Conservation (phyloP, 371 early-diverging fungal species). For the Mortierella sp. region DNA sequence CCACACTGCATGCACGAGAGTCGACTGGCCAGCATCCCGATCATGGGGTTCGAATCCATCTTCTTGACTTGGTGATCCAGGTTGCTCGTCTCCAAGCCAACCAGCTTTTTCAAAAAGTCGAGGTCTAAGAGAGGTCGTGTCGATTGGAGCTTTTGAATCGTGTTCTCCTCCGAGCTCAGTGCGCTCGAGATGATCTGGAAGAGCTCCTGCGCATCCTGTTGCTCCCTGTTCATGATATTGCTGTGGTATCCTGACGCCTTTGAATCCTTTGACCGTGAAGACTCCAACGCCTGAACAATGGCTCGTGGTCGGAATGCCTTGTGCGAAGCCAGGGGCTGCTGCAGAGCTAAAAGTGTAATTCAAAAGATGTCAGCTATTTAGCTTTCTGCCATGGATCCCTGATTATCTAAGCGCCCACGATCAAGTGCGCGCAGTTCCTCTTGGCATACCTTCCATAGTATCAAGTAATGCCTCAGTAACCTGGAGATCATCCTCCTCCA, state of each 20-base stretch:
- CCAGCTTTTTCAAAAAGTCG: conserved; percentile 32
- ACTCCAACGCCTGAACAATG: conserved; percentile 72
- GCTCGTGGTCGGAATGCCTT: conserved; percentile 68
- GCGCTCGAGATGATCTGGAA: conserved; percentile 89
- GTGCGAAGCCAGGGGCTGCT: conserved; percentile 59
- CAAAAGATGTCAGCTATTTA: neutral
- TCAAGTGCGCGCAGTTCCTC: neutral
- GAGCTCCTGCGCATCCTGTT: conserved; percentile 96
- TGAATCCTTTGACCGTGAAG: conserved; percentile 62
- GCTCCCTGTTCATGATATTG: conserved; percentile 74
- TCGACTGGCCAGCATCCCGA: conserved; percentile 81
- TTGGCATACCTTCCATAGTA: conserved; percentile 59
- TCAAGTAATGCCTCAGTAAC: conserved; percentile 75
- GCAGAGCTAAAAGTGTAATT: conserved; percentile 53
- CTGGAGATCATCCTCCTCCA: conserved; percentile 59
- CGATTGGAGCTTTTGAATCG: conserved; percentile 25
- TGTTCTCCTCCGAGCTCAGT: conserved; percentile 78
- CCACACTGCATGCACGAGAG: conserved; percentile 86
- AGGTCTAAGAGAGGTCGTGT: conserved; percentile 37
- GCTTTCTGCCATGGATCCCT: neutral
- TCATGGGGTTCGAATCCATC: conserved; percentile 71
- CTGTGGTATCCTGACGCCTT: conserved; percentile 61
- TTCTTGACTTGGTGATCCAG: conserved; percentile 28
- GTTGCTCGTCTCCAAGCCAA: conserved; percentile 17
- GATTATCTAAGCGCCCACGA: neutral